Evolutionary conservation across 257 asterid species (phyloP).

Genomic region (Solanum acaule): DNA sequence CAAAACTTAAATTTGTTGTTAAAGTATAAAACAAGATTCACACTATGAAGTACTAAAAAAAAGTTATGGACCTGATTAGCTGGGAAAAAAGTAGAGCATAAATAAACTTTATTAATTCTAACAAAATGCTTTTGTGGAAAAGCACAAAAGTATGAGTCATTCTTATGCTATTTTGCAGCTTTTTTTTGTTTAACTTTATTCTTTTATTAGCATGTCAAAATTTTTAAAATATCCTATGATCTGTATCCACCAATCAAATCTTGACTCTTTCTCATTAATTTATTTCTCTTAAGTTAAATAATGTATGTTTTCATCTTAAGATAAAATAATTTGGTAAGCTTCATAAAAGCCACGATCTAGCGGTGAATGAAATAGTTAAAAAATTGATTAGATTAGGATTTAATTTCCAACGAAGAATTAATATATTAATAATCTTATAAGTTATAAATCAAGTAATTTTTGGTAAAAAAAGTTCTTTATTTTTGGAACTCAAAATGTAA

Average conservation of each 20-base stretch:
- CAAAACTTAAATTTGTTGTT: not conserved
- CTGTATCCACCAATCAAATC: constrained; percentile 34
- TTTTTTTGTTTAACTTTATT: constrained; percentile 5
- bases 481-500: not conserved
- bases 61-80: constrained; percentile 11
- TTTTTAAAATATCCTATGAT: constrained; percentile 12
- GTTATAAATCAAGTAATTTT: not conserved
- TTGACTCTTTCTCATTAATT: not conserved
- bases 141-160: constrained; percentile 6
- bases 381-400: no score
- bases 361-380: not conserved
- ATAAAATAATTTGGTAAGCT: not conserved
- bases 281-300: not conserved
- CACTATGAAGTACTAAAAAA: not conserved
- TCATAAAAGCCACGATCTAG: not conserved
- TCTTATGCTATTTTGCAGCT: constrained; percentile 11
- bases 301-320: not conserved
- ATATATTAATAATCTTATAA: no score
- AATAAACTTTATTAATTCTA: not conserved
- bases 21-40: not conserved
- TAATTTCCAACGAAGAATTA: not conserved
- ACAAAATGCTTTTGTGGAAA: constrained; percentile 2
- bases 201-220: not conserved
- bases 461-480: not conserved
- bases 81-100: constrained; percentile 8